phyloP scores from a whole-genome alignment of 108 stramenopile genomes.

The Stephanodiscus triporus region DNA sequence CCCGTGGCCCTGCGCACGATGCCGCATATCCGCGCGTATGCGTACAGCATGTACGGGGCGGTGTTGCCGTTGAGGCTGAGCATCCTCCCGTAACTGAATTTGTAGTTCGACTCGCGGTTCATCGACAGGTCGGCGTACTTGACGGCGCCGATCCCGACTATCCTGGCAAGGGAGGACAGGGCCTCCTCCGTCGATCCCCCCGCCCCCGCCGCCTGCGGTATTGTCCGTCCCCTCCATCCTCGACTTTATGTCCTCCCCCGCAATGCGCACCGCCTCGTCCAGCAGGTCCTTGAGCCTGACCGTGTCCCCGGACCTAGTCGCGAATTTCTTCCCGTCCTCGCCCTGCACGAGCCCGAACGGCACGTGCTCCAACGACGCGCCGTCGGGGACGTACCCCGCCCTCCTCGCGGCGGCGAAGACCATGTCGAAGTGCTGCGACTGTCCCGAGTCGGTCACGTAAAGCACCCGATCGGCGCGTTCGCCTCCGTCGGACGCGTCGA shows the following conservation, averaged over 20 bases:
- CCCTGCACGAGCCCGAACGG: conserved; percentile 98
- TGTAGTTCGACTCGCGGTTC: conserved; percentile 97
- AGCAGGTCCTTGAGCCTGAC: conserved; percentile 97
- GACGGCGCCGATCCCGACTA: conserved; percentile 97
- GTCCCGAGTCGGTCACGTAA: conserved; percentile 98
- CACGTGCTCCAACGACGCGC: conserved; percentile 89
- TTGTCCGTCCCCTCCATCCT: conserved; percentile 48
- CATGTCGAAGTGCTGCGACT: conserved; percentile 95
- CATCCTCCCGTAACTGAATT: conserved; percentile 98
- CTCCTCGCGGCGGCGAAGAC: conserved; percentile 89
- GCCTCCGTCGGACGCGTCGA: conserved; percentile 61
- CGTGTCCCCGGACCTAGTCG: conserved; percentile 96
- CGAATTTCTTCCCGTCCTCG: conserved; percentile 99
- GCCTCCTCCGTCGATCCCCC: conserved; percentile 52
- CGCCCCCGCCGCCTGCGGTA: conserved; percentile 33
- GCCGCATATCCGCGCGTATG: conserved; percentile 93
- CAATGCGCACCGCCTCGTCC: conserved; percentile 92
- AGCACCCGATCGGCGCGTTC: conserved; percentile 86
- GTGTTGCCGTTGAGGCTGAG: conserved; percentile 98
- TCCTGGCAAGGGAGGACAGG: conserved; percentile 68
- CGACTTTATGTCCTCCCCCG: conserved; percentile 77
- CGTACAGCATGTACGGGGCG: conserved; percentile 99
- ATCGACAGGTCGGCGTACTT: conserved; percentile 98
- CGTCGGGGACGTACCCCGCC: conserved; percentile 75
- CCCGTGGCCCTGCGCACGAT: conserved; percentile 92